Evolutionary conservation across 2,329 filamentous ascomycete species (phyloP).

Genomic region (Aspergillus ochraceus): DNA sequence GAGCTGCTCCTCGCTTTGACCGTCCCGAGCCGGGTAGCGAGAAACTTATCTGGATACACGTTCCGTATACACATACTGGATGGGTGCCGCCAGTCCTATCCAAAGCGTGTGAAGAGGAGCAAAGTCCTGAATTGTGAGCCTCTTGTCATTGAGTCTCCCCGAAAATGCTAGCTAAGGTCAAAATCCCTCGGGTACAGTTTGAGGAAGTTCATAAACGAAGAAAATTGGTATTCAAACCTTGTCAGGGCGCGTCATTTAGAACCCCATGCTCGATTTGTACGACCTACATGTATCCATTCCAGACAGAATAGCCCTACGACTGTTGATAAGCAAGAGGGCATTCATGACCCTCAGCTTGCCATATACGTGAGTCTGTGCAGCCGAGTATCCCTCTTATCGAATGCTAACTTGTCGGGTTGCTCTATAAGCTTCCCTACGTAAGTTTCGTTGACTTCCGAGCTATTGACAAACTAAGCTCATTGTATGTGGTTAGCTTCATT

Average conservation of each 20-base stretch:
- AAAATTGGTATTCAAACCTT: slow-evolving; percentile 39
- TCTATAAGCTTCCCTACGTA: slow-evolving; percentile 30
- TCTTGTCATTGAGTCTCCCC: background rate
- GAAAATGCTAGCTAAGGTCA: background rate
- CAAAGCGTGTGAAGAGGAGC: slow-evolving; percentile 24
- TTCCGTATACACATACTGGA: slow-evolving; percentile 31
- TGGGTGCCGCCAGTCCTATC: slow-evolving; percentile 24
- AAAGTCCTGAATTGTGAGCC: slow-evolving; percentile 23
- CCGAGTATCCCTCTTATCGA: background rate
- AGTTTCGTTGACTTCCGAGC: background rate
- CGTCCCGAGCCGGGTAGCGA: slow-evolving; percentile 33
- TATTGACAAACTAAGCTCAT: background rate
- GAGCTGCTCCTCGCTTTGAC: slow-evolving; percentile 30
- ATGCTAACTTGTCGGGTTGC: slow-evolving; percentile 1
- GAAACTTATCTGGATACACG: slow-evolving; percentile 37
- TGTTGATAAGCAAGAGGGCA: slow-evolving; percentile 6
- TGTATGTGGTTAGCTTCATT: slow-evolving; percentile 52
- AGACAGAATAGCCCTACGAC: slow-evolving; percentile 24
- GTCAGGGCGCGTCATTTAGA: slow-evolving; percentile 39
- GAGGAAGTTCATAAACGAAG: slow-evolving; percentile 33
- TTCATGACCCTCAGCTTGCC: slow-evolving; percentile 27
- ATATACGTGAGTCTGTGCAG: slow-evolving; percentile 28
- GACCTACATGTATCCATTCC: slow-evolving; percentile 36
- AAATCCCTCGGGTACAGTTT: slow-evolving; percentile 30
- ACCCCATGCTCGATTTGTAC: slow-evolving; percentile 41